Evolutionary conservation across 1,284 basidiomycete genomes (phyloP).

Genomic region (Cryptococcus sp.): DNA sequence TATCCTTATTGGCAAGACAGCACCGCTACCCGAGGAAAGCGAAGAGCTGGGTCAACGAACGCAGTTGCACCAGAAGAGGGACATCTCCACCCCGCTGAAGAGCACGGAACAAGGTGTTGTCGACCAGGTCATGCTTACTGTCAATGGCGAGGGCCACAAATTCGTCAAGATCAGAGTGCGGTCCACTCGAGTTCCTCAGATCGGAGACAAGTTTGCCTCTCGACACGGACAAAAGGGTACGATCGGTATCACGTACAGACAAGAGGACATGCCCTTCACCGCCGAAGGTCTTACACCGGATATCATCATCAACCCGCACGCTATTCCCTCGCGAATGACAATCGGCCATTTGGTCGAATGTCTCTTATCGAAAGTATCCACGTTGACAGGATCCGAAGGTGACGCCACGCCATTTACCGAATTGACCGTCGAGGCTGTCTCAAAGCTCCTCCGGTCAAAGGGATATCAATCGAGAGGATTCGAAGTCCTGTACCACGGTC

Average conservation of each 20-base stretch:
- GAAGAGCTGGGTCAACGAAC: slow-evolving; percentile 96
- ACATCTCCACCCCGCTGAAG: slow-evolving; percentile 96
- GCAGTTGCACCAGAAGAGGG: slow-evolving; percentile 83
- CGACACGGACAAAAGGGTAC: slow-evolving; percentile 99
- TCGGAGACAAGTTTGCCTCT: slow-evolving; percentile 98
- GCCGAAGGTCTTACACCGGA: slow-evolving; percentile 95
- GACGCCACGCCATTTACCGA: slow-evolving; percentile 99
- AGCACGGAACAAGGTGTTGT: slow-evolving; percentile 97
- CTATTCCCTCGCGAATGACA: slow-evolving; percentile 99
- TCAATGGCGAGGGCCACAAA: slow-evolving; percentile 92
- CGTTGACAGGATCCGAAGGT: slow-evolving; percentile 92
- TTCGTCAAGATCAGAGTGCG: slow-evolving; percentile 98
- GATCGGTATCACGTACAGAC: slow-evolving; percentile 97
- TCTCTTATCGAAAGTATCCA: slow-evolving; percentile 93
- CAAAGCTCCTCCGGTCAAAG: slow-evolving; percentile 73
- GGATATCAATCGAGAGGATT: slow-evolving; percentile 95
- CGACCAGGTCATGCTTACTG: slow-evolving; percentile 95
- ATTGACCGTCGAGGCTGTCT: slow-evolving; percentile 94
- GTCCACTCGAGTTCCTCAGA: slow-evolving; percentile 93
- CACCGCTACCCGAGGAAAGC: slow-evolving; percentile 92
- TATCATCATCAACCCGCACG: slow-evolving; percentile 98
- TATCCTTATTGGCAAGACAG: slow-evolving; percentile 99
- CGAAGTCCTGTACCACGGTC: slow-evolving; percentile 98
- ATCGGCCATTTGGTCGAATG: slow-evolving; percentile 99
- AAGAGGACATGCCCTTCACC: slow-evolving; percentile 99